Evolutionary conservation across 129 eudicot species (phyloP), one percentile per base, ranked within the genome.

Genomic region (Flaveria bidentis): DNA sequence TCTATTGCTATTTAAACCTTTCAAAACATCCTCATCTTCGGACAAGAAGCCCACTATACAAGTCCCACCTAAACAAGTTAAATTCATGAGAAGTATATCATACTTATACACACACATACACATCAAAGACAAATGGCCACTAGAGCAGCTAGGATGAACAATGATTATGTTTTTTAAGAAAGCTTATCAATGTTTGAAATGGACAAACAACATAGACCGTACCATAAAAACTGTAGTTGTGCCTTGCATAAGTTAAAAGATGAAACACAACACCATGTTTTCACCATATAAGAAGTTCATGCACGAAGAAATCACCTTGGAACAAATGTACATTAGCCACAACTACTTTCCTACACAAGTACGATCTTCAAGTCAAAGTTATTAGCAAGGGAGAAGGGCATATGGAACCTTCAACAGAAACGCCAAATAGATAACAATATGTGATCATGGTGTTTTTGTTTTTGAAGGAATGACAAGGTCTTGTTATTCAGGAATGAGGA

Each of bases 271-370:
- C 18, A 39, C 13, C 39, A 2, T 72, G 67, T 39, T 18, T 55
- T 14, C 76, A 72, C 25, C 67, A 72, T 16, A 67, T 44, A 25
- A 76, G 33, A 57, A 71, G 82, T 78, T 75, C 84, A 18, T 82
- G 71, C 58, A 49, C 80, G 14, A 79, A 67, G 73, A 75, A 67
- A 61, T 30, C 72, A 16, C 49, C 55, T 1, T 20, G 67, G 66
- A 66, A 72, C 55, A 68, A 42, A 12, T 60, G 42, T 41, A 70
- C 81, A 6, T 12, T 79, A 11, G 16, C 82, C 2, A 16, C 61
- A 57, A 22, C 84, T n/a, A 9, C 67, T 58, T 75, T 57, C 76
- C 69, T 53, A 74, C 49, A 64, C 49, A 13, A 2, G 4, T 11
- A 17, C n/a, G 16, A 51, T 28, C 7, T 78, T 75, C 76, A 42